These are phyloP conservation scores for Fagus crenata DNA, from an alignment of 306 rosid species.

Conservation along the genomic window DNA sequence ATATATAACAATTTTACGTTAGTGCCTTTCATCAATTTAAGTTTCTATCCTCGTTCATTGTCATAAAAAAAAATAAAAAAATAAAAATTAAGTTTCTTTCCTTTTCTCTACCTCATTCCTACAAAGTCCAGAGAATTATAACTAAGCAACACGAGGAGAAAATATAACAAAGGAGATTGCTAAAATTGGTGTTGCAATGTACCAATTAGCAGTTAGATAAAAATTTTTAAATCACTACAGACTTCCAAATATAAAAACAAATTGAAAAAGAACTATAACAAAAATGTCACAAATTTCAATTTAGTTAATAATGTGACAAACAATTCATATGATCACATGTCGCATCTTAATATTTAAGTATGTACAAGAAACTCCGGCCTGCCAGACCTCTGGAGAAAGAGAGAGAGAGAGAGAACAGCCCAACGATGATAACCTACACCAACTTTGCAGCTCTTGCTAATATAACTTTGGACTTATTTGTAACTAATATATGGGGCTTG, in stretches of 20 bases:
- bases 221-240: neutral
- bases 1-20: too few relatives aligned
- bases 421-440: slow-evolving; percentile 36
- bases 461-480: slow-evolving; percentile 45
- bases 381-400: slow-evolving; percentile 20
- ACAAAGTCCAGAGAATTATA: too few relatives aligned
- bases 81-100: too few relatives aligned
- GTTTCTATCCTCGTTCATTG: too few relatives aligned
- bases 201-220: neutral
- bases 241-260: neutral
- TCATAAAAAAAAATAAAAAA: too few relatives aligned
- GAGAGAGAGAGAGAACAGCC: slow-evolving; percentile 30
- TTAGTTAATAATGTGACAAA: slow-evolving; percentile 15
- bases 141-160: too few relatives aligned
- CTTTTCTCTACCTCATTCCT: too few relatives aligned
- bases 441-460: slow-evolving; percentile 39
- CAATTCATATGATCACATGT: slow-evolving; percentile 13
- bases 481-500: slow-evolving; percentile 31
- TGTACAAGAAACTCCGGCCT: slow-evolving; percentile 37
- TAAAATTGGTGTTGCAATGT: neutral
- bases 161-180: too few relatives aligned
- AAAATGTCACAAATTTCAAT: neutral
- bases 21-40: too few relatives aligned
- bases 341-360: slow-evolving; percentile 24
- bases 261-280: neutral